phyloP scores from a whole-genome alignment of 129 eudicot genomes.

The Tagetes erecta region DNA sequence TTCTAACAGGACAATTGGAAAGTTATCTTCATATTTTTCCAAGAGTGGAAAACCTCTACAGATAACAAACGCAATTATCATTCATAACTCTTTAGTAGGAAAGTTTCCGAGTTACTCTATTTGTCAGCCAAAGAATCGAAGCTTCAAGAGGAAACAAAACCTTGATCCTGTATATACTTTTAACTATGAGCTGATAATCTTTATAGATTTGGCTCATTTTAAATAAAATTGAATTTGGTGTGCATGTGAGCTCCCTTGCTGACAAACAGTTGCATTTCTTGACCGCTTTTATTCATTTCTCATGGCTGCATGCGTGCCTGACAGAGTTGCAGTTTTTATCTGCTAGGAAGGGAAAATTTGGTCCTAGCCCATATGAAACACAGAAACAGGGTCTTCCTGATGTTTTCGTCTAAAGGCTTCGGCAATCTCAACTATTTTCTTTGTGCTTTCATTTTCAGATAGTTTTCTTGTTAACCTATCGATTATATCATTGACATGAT shows the following conservation, averaged over 20 bases:
- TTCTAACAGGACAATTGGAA: background rate
- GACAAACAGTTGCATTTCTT: background rate
- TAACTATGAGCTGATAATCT: background rate
- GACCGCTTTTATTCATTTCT: background rate
- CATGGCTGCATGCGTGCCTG: background rate
- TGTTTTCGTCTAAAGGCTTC: background rate
- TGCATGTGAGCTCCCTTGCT: background rate
- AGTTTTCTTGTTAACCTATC: background rate
- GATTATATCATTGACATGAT: background rate
- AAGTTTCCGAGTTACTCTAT: background rate
- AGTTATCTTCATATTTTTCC: background rate
- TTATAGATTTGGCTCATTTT: background rate
- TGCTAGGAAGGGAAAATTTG: background rate
- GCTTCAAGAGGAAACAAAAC: constrained; percentile 2
- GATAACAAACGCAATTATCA: background rate
- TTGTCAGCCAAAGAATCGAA: background rate
- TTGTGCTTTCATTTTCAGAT: background rate
- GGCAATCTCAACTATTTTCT: background rate
- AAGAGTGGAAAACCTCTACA: constrained; percentile 3
- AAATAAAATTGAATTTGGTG: background rate
- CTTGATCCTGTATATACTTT: background rate
- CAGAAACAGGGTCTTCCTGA: background rate
- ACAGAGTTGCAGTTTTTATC: background rate
- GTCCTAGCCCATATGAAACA: background rate
- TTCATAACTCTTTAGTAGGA: background rate